These are phyloP conservation scores for Clavispora phyllophila DNA, from an alignment of 805 yeast genomes.

Conservation along the genomic window DNA sequence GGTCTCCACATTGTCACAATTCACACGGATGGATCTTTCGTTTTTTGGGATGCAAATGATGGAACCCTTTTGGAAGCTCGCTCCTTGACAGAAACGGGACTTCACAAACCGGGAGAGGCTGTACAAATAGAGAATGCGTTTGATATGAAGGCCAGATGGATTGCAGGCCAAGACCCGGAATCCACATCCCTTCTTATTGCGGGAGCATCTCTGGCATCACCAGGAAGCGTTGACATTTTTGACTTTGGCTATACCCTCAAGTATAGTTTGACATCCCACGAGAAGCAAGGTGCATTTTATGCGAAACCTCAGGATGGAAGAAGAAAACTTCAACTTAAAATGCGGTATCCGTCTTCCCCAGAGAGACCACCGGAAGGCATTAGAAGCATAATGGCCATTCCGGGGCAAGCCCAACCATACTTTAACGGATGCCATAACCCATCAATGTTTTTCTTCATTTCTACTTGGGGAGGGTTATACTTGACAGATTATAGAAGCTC, in stretches of 20 bases:
- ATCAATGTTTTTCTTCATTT: slow-evolving; percentile 48
- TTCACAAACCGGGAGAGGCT: slow-evolving; percentile 46
- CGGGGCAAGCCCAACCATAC: slow-evolving; percentile 54
- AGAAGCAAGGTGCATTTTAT: slow-evolving; percentile 75
- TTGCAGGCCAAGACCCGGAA: slow-evolving; percentile 76
- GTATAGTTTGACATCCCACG: slow-evolving; percentile 77
- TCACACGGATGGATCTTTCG: slow-evolving; percentile 79
- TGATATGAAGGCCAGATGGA: slow-evolving; percentile 54
- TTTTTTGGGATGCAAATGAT: slow-evolving; percentile 86
- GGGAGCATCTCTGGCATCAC: slow-evolving; percentile 52
- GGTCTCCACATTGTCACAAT: slow-evolving; percentile 78
- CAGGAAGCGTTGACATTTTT: slow-evolving; percentile 41
- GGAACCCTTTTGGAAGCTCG: slow-evolving; percentile 76
- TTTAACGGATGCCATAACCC: slow-evolving; percentile 83
- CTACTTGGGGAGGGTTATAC: slow-evolving; percentile 63
- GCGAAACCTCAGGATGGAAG: slow-evolving; percentile 48
- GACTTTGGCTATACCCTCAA: slow-evolving; percentile 79
- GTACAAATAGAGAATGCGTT: slow-evolving; percentile 1
- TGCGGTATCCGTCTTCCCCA: slow-evolving; percentile 16
- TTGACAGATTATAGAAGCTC: background rate
- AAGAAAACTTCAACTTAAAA: slow-evolving; percentile 22
- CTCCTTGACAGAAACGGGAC: slow-evolving; percentile 57
- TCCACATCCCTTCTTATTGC: slow-evolving; percentile 65
- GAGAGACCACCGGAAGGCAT: slow-evolving; percentile 20
- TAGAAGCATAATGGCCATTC: slow-evolving; percentile 25